Evolutionary conservation across 306 rosid genomes (phyloP).

Genomic region (Argentina anserina): DNA sequence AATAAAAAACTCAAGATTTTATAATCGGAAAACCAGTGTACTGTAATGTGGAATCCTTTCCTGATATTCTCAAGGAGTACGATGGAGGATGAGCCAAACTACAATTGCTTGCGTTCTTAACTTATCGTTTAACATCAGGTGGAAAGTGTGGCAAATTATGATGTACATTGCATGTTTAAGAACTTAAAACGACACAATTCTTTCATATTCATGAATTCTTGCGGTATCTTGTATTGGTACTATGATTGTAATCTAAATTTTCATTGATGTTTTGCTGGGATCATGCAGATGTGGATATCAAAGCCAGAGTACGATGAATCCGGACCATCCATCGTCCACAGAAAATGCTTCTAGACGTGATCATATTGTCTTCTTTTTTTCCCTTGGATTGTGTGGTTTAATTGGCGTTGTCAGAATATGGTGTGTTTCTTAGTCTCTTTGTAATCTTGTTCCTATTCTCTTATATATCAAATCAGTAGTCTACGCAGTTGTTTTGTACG

Average conservation of each 20-base stretch:
- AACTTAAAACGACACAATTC: neutral
- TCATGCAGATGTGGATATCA: constrained; percentile 48
- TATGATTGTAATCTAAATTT: neutral
- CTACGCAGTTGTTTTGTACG: neutral
- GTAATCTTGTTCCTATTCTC: neutral
- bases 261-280: neutral
- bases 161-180: neutral
- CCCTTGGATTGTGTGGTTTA: neutral
- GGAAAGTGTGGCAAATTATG: neutral
- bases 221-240: neutral
- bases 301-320: constrained; percentile 42
- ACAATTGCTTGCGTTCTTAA: neutral
- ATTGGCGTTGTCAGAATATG: constrained; percentile 15
- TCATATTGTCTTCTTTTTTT: neutral
- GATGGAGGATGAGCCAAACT: neutral
- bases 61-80: neutral
- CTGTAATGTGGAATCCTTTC: neutral
- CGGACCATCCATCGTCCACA: constrained; percentile 42
- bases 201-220: neutral
- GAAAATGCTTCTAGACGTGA: constrained; percentile 33
- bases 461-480: neutral
- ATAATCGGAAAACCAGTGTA: neutral
- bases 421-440: constrained; percentile 6
- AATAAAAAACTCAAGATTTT: neutral
- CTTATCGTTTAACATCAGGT: neutral